Base-by-base conservation (phyloP, 805 yeast species). In the Komagataella phaffii region DNA sequence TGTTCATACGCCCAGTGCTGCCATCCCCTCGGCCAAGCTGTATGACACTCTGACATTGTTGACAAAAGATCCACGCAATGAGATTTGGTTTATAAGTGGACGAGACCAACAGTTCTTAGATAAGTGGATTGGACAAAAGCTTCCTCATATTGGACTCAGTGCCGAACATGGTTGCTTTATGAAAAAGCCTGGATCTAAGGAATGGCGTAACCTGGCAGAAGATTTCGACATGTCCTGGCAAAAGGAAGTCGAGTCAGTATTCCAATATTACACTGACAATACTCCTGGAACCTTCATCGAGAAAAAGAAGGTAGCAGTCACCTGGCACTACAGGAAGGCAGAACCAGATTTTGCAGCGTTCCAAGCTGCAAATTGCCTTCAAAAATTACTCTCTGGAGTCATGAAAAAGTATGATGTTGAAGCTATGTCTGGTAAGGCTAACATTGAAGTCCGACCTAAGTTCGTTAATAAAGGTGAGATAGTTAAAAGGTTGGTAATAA, bases 101-200 rank as follows among this genome's bases (percentile, higher is more conserved):
- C 79, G 99, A 58, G 99, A 93, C 65, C 96, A 87, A 68, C 78
- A 73, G 50, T 93, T 93, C 61, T 74, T 93, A 59, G 95, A 85
- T 55, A 80, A 81, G 66, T 89, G 96, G 93, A 70, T 90, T 55
- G 97, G 97, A 6, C 60, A 75, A 2, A 75, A 75, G 55, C 72
- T 77, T 52, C 72, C 75, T 17, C 66, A 73, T 46, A 69, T 93
- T 40, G 96, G 97, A 1, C 73, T 93, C 51, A 83, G 95, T 53
- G 98, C 99, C 0, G 99, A 93, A 63, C 99, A 93, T 65, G 99
- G 99, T 6, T 91, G 97, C 61, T 93, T 93, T 61, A 77, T 91
- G 76, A 85, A 85, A 62, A 83, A 79, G 56, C 76, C 83, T n/a
- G 80, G 81, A 7, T 61, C 73, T 1, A 66, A 69, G 12, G 66